These are phyloP conservation scores for Penicillium bovifimosum DNA, from an alignment of 495 filamentous ascomycete genomes.

Conservation along the genomic window DNA sequence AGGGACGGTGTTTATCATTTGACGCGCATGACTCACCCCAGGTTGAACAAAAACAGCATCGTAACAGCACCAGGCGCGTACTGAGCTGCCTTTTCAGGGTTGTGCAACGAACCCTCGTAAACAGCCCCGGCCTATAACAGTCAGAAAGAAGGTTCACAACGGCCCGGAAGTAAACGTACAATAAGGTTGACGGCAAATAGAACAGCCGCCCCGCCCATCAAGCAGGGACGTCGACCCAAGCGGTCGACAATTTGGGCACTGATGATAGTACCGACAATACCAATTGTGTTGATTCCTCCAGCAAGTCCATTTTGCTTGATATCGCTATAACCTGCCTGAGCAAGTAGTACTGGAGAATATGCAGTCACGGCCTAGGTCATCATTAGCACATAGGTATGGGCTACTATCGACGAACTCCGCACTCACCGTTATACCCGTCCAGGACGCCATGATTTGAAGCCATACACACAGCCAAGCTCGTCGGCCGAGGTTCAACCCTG, in stretches of 20 bases:
- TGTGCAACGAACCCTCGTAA: conserved; percentile 34
- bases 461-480: conserved; percentile 47
- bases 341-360: conserved; percentile 37
- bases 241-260: conserved; percentile 50
- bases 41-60: conserved; percentile 51
- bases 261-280: conserved; percentile 50
- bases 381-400: background rate
- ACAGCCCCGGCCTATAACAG: conserved; percentile 29
- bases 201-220: conserved; percentile 35
- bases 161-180: conserved; percentile 13
- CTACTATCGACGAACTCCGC: background rate
- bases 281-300: conserved; percentile 50
- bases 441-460: conserved; percentile 51
- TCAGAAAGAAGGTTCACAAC: background rate
- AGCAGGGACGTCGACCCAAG: conserved; percentile 41
- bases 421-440: conserved; percentile 46
- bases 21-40: conserved; percentile 25
- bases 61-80: conserved; percentile 44
- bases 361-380: conserved; percentile 35
- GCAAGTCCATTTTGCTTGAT: conserved; percentile 46
- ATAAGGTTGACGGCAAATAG: conserved; percentile 32
- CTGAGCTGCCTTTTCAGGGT: conserved; percentile 24
- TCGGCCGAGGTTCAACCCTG: conserved; percentile 31
- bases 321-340: conserved; percentile 40
- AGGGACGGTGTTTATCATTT: background rate